phyloP scores from a whole-genome alignment of 2,329 filamentous ascomycete genomes.

The Colletotrichum costaricense region DNA sequence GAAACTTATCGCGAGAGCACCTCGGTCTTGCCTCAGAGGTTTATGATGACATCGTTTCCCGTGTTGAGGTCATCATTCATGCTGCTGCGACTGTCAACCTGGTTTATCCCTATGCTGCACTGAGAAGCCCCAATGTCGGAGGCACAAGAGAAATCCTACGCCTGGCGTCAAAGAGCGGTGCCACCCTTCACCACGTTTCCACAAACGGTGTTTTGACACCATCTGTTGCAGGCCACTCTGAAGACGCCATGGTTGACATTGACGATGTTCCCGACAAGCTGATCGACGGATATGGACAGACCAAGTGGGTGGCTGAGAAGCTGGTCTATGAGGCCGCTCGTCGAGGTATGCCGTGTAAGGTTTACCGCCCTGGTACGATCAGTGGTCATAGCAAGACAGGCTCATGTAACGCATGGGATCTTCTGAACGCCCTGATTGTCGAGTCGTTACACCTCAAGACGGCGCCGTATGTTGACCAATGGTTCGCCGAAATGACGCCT shows the following conservation, averaged over 20 bases:
- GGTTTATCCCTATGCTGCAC: slow-evolving; percentile 83
- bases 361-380: slow-evolving; percentile 81
- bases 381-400: slow-evolving; percentile 81
- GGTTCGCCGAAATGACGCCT: slow-evolving; percentile 86
- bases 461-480: slow-evolving; percentile 77
- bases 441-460: slow-evolving; percentile 81
- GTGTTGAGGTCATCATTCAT: slow-evolving; percentile 80
- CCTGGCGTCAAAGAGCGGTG: slow-evolving; percentile 73
- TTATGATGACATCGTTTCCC: slow-evolving; percentile 73
- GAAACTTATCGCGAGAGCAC: slow-evolving; percentile 75
- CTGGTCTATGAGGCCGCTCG: slow-evolving; percentile 76
- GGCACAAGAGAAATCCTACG: slow-evolving; percentile 82
- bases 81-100: slow-evolving; percentile 83
- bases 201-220: slow-evolving; percentile 84
- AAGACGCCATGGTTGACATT: slow-evolving; percentile 74
- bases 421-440: slow-evolving; percentile 80
- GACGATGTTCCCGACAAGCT: slow-evolving; percentile 77
- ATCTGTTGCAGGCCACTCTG: slow-evolving; percentile 76
- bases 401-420: slow-evolving; percentile 81
- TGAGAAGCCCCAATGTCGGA: slow-evolving; percentile 80
- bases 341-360: slow-evolving; percentile 76
- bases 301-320: slow-evolving; percentile 85
- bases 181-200: slow-evolving; percentile 82
- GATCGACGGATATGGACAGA: slow-evolving; percentile 80
- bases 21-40: slow-evolving; percentile 75